Conservation (phyloP, 371 early-diverging fungal species). For the Caulochytrium protostelioides region DNA sequence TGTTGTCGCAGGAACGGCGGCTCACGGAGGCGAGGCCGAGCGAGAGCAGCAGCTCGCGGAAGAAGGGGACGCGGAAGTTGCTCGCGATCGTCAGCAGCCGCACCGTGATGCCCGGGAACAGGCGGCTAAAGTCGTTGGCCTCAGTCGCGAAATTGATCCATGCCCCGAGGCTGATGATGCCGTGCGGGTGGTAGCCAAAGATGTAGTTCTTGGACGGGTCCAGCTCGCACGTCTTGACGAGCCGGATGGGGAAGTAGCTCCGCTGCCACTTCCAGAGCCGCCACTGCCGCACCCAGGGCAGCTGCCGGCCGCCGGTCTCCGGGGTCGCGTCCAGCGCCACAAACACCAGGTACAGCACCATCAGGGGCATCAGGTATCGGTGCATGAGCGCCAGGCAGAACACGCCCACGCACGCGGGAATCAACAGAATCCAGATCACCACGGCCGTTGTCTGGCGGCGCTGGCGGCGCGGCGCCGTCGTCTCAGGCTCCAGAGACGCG, state of each 20-base stretch:
- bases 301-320: slow-evolving; percentile 42
- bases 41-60: slow-evolving; percentile 11
- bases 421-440: slow-evolving; percentile 29
- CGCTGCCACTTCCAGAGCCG: slow-evolving; percentile 49
- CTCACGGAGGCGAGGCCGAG: slow-evolving; percentile 1
- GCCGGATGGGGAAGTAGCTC: slow-evolving; percentile 51
- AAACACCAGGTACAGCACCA: slow-evolving; percentile 42
- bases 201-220: slow-evolving; percentile 41
- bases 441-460: slow-evolving; percentile 47
- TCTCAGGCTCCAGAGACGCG: too few species aligned
- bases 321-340: slow-evolving; percentile 17
- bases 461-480: too few species aligned
- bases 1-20: not conserved
- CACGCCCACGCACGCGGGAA: slow-evolving; percentile 31
- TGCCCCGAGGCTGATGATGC: slow-evolving; percentile 63
- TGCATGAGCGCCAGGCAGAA: too few species aligned
- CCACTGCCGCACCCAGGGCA: slow-evolving; percentile 29
- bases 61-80: slow-evolving; percentile 21
- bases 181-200: slow-evolving; percentile 20
- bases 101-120: slow-evolving; percentile 20
- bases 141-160: slow-evolving; percentile 29
- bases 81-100: slow-evolving; percentile 18
- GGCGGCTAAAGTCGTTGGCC: slow-evolving; percentile 8
- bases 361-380: slow-evolving; percentile 36
- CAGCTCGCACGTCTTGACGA: slow-evolving; percentile 51